phyloP scores from a whole-genome alignment of 306 rosid species.

The Inga laurina region DNA sequence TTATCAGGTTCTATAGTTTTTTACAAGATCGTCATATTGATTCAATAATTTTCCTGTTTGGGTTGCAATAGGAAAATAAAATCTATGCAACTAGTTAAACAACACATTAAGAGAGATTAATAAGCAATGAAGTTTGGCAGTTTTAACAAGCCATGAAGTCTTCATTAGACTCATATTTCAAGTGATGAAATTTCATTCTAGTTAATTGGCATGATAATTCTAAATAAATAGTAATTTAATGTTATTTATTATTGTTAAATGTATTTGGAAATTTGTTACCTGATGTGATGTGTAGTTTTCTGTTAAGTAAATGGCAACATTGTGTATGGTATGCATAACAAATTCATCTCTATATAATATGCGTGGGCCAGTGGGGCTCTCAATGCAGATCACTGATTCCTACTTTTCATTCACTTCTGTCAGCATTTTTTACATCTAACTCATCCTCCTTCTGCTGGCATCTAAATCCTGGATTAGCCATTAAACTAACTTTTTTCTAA shows the following conservation, averaged over 20 bases:
- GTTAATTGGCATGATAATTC: not conserved
- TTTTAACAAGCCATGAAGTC: not conserved
- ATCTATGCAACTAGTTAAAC: not conserved
- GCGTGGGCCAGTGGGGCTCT: not conserved
- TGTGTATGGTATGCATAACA: not conserved
- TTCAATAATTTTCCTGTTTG: conserved; percentile 11
- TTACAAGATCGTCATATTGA: not conserved
- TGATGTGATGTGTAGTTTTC: not conserved
- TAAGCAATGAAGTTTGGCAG: not conserved
- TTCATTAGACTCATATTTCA: not conserved
- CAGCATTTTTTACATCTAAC: not conserved
- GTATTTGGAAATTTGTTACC: not conserved
- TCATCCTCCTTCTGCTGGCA: conserved; percentile 16
- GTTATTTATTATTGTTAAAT: not conserved
- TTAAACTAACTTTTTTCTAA: not conserved
- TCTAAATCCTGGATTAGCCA: conserved; percentile 7
- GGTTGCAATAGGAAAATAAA: conserved; percentile 6
- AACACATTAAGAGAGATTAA: conserved; percentile 9
- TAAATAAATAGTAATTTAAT: not conserved
- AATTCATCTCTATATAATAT: not conserved
- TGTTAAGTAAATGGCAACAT: not conserved
- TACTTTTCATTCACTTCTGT: not conserved
- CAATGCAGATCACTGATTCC: not conserved
- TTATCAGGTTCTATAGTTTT: not conserved
- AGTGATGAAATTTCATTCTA: conserved; percentile 7